A percentile compares a stretch with the other conserved stretches of the same genome.
These are phyloP conservation scores for Carex kokanica DNA, from an alignment of 176 grass and related monocot genomes.

Conservation along the genomic window DNA sequence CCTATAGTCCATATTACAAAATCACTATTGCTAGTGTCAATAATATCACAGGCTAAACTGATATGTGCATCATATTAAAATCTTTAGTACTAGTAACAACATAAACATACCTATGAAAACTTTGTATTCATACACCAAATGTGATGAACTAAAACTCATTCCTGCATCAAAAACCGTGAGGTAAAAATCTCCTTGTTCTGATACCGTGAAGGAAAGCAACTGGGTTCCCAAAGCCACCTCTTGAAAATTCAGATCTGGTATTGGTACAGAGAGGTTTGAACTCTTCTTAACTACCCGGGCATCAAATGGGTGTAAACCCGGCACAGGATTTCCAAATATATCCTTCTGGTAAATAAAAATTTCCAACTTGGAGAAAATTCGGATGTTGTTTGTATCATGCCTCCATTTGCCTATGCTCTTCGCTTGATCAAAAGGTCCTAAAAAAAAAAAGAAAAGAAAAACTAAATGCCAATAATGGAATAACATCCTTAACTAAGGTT, in stretches of 20 bases:
- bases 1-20: conserved; percentile 44
- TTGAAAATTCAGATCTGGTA: conserved; percentile 41
- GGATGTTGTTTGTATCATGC: conserved; percentile 42
- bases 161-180: conserved; percentile 42
- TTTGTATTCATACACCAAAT: conserved; percentile 35
- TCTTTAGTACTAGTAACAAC: not conserved
- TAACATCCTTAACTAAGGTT: not conserved
- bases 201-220: conserved; percentile 48
- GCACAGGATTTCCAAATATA: conserved; percentile 53
- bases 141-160: conserved; percentile 32
- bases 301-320: conserved; percentile 42
- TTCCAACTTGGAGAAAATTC: conserved; percentile 68
- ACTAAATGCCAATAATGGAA: not conserved
- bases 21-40: conserved; percentile 12
- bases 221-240: conserved; percentile 44
- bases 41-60: not conserved
- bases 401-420: conserved; percentile 54
- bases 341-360: conserved; percentile 72
- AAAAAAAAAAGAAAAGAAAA: conserved; percentile 1
- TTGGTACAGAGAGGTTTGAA: conserved; percentile 46
- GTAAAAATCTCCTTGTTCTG: conserved; percentile 45
- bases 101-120: conserved; percentile 60
- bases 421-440: conserved; percentile 51
- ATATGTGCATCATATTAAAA: not conserved
- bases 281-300: conserved; percentile 38